phyloP scores from a whole-genome alignment of 352 stramenopile species.

The Phytophthora kernoviae region DNA sequence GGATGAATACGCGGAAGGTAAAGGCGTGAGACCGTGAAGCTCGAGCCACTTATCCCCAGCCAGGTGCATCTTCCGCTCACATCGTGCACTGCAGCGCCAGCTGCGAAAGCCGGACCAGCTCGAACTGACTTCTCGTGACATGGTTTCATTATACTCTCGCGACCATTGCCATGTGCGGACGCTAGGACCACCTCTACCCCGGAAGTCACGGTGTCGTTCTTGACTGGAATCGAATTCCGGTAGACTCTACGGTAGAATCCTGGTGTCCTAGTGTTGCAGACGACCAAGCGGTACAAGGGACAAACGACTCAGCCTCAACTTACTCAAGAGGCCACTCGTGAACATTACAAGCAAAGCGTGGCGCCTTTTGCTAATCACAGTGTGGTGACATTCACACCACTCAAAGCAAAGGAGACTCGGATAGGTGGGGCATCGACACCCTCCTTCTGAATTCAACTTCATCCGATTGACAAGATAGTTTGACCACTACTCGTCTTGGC shows the following conservation, averaged over 20 bases:
- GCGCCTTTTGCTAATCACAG: no score
- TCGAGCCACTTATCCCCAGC: slow-evolving; percentile 7
- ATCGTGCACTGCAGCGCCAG: slow-evolving; percentile 17
- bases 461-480: slow-evolving; percentile 8
- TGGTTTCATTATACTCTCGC: slow-evolving; percentile 13
- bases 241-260: not conserved
- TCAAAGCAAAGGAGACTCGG: slow-evolving; percentile 3
- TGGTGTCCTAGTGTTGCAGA: no score
- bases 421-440: slow-evolving; percentile 5
- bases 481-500: slow-evolving; percentile 6
- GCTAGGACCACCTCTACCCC: slow-evolving; percentile 16
- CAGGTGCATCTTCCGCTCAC: slow-evolving; percentile 3
- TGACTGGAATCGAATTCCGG: not conserved
- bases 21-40: slow-evolving; percentile 15
- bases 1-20: slow-evolving; percentile 8
- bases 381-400: not conserved
- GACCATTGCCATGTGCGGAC: slow-evolving; percentile 17
- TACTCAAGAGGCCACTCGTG: not conserved
- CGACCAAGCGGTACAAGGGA: not conserved
- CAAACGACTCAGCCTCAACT: not conserved
- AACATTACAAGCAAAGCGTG: not conserved
- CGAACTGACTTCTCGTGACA: slow-evolving; percentile 23
- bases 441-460: not conserved
- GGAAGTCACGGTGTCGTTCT: not conserved
- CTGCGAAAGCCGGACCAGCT: slow-evolving; percentile 11